phyloP scores from a whole-genome alignment of 345 rosid species.

The Odontarrhena argentea region DNA sequence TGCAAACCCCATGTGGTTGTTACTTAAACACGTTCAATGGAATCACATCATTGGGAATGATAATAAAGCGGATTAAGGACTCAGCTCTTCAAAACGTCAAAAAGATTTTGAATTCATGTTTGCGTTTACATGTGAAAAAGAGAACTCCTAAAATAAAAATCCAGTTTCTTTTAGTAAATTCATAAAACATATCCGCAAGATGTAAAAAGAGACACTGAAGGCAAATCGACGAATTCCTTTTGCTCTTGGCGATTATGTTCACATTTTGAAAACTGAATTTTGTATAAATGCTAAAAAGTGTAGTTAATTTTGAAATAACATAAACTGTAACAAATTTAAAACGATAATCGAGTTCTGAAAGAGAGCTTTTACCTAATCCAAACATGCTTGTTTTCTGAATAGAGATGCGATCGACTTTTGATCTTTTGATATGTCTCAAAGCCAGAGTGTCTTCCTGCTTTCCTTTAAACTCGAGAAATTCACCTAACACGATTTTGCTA shows the following conservation, averaged over 20 bases:
- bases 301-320: not conserved
- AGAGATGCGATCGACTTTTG: slow-evolving; percentile 63
- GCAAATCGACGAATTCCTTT: not conserved
- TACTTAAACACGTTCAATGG: not conserved
- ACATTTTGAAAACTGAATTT: not conserved
- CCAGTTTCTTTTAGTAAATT: too few species aligned
- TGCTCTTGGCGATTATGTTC: not conserved
- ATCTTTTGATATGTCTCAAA: slow-evolving; percentile 72
- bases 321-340: not conserved
- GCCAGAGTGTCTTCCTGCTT: slow-evolving; percentile 66
- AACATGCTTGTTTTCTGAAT: slow-evolving; percentile 89
- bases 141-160: too few species aligned
- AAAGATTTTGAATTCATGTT: not conserved
- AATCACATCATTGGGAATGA: not conserved
- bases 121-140: not conserved
- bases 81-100: not conserved
- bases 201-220: not conserved
- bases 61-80: not conserved
- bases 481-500: slow-evolving; percentile 74
- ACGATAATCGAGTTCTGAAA: not conserved
- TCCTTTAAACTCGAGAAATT: slow-evolving; percentile 85
- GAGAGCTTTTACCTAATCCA: slow-evolving; percentile 71
- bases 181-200: not conserved
- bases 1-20: slow-evolving; percentile 38
- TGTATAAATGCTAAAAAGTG: not conserved